Conservation (phyloP, 2,329 filamentous ascomycete genomes). For the Thielaviopsis ethacetica region DNA sequence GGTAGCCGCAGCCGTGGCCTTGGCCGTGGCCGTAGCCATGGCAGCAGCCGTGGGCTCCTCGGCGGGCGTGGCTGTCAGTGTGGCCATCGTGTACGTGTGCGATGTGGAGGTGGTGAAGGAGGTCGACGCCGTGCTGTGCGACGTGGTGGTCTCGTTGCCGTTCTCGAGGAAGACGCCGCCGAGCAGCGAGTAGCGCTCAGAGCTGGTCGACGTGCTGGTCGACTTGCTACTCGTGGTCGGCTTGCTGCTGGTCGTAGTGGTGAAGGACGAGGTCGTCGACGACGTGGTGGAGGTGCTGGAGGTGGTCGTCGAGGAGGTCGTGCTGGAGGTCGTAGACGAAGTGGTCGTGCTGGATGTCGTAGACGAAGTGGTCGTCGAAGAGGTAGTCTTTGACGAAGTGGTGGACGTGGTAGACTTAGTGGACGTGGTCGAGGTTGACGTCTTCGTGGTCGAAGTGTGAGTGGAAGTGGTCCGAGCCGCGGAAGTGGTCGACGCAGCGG, state of each 20-base stretch:
- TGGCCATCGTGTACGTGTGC: too few relatives aligned
- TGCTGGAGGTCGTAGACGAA: constrained; percentile 13
- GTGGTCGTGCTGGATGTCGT: constrained; percentile 12
- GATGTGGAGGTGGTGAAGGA: neutral
- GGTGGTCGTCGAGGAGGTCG: constrained; percentile 12
- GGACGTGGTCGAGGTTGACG: constrained; percentile 11
- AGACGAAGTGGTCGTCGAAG: constrained; percentile 12
- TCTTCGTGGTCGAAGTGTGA: constrained; percentile 17
- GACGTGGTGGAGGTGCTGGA: constrained; percentile 13
- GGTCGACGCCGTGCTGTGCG: constrained; percentile 4
- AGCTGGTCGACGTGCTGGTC: constrained; percentile 13
- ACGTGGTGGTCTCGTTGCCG: constrained; percentile 18
- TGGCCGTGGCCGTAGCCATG: too few relatives aligned
- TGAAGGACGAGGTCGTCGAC: neutral
- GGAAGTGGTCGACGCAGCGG: constrained; percentile 13
- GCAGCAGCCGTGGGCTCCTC: too few relatives aligned
- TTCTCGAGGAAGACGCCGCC: constrained; percentile 41
- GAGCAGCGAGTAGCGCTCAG: constrained; percentile 17
- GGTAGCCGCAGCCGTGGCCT: neutral
- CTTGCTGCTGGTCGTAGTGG: constrained; percentile 2
- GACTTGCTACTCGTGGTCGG: constrained; percentile 11
- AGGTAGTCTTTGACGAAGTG: constrained; percentile 5
- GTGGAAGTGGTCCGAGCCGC: constrained; percentile 14
- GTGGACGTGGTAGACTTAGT: too few relatives aligned
- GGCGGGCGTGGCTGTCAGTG: too few relatives aligned